Conservation (phyloP, 176 grass and related monocot genomes). For the Secale cereale region DNA sequence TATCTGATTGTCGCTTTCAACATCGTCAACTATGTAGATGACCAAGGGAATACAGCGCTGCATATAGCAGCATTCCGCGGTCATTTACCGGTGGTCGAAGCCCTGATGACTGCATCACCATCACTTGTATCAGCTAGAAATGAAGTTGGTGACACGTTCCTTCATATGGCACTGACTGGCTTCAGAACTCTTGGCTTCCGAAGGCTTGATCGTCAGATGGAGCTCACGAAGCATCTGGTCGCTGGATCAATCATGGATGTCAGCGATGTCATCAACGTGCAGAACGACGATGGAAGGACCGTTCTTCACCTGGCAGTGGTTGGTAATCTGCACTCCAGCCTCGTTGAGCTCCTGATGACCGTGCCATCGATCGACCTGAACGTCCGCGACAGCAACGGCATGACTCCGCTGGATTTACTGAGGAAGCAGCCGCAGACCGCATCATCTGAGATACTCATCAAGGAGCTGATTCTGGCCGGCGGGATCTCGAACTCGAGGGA, state of each 20-base stretch:
- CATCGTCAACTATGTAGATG: conserved; percentile 51
- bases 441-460: conserved; percentile 84
- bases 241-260: conserved; percentile 46
- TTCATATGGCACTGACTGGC: conserved; percentile 79
- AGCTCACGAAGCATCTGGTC: conserved; percentile 61
- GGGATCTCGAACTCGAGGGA: conserved; percentile 74
- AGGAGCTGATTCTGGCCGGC: conserved; percentile 71
- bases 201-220: conserved; percentile 79
- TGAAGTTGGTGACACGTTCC: conserved; percentile 68
- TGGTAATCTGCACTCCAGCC: conserved; percentile 56
- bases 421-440: conserved; percentile 60
- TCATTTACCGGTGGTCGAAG: conserved; percentile 50
- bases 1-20: conserved; percentile 45
- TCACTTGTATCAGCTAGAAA: conserved; percentile 48
- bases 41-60: conserved; percentile 75
- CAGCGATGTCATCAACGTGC: conserved; percentile 54
- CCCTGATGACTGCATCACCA: conserved; percentile 46
- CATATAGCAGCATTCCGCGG: conserved; percentile 86
- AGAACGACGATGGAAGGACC: conserved; percentile 73
- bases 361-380: conserved; percentile 60
- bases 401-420: conserved; percentile 80
- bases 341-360: conserved; percentile 74
- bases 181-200: conserved; percentile 83
- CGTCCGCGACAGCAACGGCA: conserved; percentile 52
- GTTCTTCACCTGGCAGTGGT: conserved; percentile 78